A percentile compares a stretch with the other conserved stretches of the same genome.
These are phyloP conservation scores for Calycina herbarum DNA, from an alignment of 2,329 filamentous ascomycete species.

Conservation along the genomic window DNA sequence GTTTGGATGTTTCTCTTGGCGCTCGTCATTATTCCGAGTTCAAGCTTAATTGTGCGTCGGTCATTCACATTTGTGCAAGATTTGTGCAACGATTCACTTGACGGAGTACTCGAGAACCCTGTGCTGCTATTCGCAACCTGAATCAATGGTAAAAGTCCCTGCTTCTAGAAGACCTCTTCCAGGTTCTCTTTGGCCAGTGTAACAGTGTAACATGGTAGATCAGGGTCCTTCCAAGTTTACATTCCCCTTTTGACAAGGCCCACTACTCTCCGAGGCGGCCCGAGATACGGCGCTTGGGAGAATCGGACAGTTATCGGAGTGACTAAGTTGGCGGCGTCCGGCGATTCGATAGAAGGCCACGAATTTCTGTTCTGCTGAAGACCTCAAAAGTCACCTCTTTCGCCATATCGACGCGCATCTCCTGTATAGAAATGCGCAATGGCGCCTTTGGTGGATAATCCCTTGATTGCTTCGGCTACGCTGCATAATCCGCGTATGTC, in stretches of 20 bases:
- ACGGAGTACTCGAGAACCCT: neutral
- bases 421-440: constrained; percentile 44
- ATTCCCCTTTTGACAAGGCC: too few species aligned
- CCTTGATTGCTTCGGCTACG: constrained; percentile 84
- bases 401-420: constrained; percentile 24
- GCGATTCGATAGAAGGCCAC: neutral
- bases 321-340: neutral
- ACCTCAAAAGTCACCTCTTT: constrained; percentile 9
- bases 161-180: neutral
- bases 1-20: neutral
- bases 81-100: neutral
- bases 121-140: neutral
- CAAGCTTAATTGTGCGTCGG: neutral
- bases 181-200: neutral
- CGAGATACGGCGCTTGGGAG: too few species aligned
- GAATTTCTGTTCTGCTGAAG: neutral
- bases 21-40: too few species aligned
- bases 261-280: too few species aligned
- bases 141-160: neutral
- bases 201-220: neutral
- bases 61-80: neutral
- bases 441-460: constrained; percentile 85
- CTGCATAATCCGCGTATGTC: constrained; percentile 71
- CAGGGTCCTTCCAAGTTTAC: neutral
- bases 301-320: neutral